These are phyloP conservation scores for Cystoisospora suis DNA, from an alignment of 169 alveolate genomes.

Conservation along the genomic window DNA sequence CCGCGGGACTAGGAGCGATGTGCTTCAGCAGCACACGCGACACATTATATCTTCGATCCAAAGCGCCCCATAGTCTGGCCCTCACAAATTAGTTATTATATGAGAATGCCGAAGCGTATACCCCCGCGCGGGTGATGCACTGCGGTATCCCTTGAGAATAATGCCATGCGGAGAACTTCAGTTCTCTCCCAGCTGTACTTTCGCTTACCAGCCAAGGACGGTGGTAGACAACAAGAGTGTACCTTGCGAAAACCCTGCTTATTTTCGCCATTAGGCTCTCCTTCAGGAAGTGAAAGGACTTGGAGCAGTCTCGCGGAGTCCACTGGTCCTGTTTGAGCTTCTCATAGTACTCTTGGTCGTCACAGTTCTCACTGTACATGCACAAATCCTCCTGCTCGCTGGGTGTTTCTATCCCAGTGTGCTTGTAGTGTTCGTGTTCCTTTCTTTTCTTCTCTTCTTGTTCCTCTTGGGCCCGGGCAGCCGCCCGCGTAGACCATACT, in stretches of 20 bases:
- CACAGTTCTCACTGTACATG: background rate
- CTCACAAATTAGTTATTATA: no score
- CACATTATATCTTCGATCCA: no score
- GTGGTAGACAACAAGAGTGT: slow-evolving; percentile 49
- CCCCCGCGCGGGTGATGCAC: no score
- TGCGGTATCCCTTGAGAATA: no score
- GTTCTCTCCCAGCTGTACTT: no score
- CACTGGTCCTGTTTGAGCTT: background rate
- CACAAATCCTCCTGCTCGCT: background rate
- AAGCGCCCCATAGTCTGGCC: no score
- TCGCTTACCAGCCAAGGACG: slow-evolving; percentile 56
- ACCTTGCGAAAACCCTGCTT: slow-evolving; percentile 41
- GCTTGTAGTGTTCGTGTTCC: background rate
- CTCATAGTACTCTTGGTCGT: slow-evolving; percentile 3
- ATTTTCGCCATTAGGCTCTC: slow-evolving; percentile 39
- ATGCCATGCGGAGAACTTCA: no score
- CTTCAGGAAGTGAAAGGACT: background rate
- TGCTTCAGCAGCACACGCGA: no score
- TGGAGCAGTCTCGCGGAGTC: slow-evolving; percentile 1
- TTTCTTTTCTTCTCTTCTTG: background rate
- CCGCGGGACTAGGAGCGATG: no score
- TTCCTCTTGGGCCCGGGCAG: slow-evolving; percentile 24
- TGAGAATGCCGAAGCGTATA: no score
- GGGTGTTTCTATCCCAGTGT: no score
- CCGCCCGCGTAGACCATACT: slow-evolving; percentile 19